Evolutionary conservation across 352 stramenopile species (phyloP).

Genomic region (Pythium periplocum): DNA sequence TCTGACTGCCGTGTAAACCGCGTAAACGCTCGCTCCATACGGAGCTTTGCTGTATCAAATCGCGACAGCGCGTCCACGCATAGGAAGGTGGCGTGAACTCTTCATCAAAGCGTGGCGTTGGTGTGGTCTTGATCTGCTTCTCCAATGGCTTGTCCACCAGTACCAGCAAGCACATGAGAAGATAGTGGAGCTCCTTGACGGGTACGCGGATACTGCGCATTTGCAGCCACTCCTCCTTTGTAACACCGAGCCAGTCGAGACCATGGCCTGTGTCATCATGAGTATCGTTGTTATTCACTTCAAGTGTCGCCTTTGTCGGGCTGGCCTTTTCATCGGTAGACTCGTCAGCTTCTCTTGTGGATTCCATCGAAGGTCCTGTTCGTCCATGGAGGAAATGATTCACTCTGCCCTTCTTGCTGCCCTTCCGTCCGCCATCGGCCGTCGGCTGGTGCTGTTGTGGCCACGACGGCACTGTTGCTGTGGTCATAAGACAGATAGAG

Average conservation of each 20-base stretch:
- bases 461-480: conserved; percentile 36
- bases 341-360: too few species aligned
- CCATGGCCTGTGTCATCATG: conserved; percentile 15
- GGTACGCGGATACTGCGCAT: conserved; percentile 58
- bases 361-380: background rate
- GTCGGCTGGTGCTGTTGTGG: conserved; percentile 49
- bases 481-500: background rate
- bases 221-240: conserved; percentile 59
- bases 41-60: conserved; percentile 47
- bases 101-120: conserved; percentile 37
- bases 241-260: conserved; percentile 64
- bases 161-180: conserved; percentile 76
- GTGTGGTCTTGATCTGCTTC: conserved; percentile 26
- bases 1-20: conserved; percentile 24
- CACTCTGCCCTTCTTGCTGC: conserved; percentile 47
- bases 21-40: conserved; percentile 40
- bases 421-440: conserved; percentile 44
- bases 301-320: background rate
- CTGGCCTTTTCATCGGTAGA: conserved; percentile 1
- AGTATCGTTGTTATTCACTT: conserved; percentile 3
- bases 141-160: conserved; percentile 51
- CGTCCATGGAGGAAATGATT: conserved; percentile 57
- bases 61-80: conserved; percentile 52
- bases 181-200: conserved; percentile 64
- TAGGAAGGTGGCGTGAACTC: conserved; percentile 53